Evolutionary conservation across 202 grass and related monocot genomes (phyloP).

Genomic region (Digitaria exilis): DNA sequence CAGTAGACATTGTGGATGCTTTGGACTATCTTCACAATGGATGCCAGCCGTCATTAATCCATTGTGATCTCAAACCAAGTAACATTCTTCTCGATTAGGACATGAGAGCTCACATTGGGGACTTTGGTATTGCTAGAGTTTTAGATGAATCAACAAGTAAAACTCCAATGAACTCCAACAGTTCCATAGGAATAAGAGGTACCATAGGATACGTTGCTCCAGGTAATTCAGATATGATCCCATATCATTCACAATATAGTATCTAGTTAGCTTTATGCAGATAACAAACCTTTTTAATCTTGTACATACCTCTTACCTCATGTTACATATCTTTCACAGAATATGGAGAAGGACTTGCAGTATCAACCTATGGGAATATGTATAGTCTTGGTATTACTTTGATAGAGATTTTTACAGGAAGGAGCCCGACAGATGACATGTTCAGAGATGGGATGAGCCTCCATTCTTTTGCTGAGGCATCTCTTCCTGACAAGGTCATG

Average conservation of each 20-base stretch:
- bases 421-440: constrained; percentile 31
- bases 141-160: background rate
- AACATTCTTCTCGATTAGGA: constrained; percentile 43
- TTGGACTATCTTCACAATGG: constrained; percentile 42
- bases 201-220: constrained; percentile 45
- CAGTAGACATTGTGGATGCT: constrained; percentile 32
- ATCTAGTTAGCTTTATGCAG: background rate
- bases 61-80: constrained; percentile 50
- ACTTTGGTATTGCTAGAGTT: constrained; percentile 46
- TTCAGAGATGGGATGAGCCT: constrained; percentile 46
- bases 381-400: constrained; percentile 38
- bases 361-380: constrained; percentile 36
- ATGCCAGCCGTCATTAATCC: constrained; percentile 34
- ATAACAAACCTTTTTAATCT: background rate
- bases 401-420: constrained; percentile 48
- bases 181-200: constrained; percentile 33
- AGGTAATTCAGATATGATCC: constrained; percentile 8
- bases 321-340: background rate
- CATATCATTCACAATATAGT: background rate
- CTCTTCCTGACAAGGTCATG: constrained; percentile 31
- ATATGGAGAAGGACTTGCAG: constrained; percentile 34
- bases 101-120: constrained; percentile 27
- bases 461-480: constrained; percentile 19
- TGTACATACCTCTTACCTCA: background rate
- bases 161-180: background rate